These are phyloP conservation scores for Lachnellula arida DNA, from an alignment of 2,329 filamentous ascomycete genomes.

Conservation along the genomic window DNA sequence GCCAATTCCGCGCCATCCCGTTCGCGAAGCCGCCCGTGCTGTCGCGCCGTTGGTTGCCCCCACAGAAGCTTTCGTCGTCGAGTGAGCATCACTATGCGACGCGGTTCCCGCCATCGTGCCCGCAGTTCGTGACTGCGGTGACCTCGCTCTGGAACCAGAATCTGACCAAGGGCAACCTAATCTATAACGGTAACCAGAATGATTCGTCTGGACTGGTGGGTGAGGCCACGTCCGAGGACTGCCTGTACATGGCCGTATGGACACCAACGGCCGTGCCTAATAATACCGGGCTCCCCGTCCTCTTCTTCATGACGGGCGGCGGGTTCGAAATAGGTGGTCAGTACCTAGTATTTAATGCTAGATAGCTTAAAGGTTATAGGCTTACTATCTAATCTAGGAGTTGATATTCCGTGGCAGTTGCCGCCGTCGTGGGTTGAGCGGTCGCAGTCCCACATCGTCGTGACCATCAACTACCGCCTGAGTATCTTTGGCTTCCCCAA, in stretches of 20 bases:
- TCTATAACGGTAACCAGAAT: constrained; percentile 15
- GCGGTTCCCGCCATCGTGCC: constrained; percentile 20
- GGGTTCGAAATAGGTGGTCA: constrained; percentile 12
- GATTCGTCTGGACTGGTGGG: constrained; percentile 16
- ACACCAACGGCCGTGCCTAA: constrained; percentile 11
- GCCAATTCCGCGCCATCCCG: constrained; percentile 42
- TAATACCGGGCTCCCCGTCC: constrained; percentile 44
- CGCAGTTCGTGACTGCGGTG: constrained; percentile 25
- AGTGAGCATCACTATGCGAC: constrained; percentile 13
- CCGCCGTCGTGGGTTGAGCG: constrained; percentile 6
- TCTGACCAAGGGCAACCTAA: constrained; percentile 8
- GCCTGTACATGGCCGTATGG: constrained; percentile 25
- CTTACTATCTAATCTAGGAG: too few relatives aligned
- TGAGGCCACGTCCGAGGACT: constrained; percentile 22
- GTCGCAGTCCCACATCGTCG: constrained; percentile 29
- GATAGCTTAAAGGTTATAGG: too few relatives aligned
- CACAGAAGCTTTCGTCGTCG: constrained; percentile 10
- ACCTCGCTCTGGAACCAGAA: constrained; percentile 29
- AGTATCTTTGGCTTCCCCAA: constrained; percentile 39
- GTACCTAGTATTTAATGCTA: too few relatives aligned
- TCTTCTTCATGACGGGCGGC: constrained; percentile 27
- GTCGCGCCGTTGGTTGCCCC: constrained; percentile 36
- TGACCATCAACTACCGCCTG: constrained; percentile 40
- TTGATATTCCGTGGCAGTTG: constrained; percentile 5
- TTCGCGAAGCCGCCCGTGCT: constrained; percentile 48